A percentile compares a stretch with the other conserved stretches of the same genome.
Conservation (phyloP, 129 eudicot species). For the Mikania micrantha region DNA sequence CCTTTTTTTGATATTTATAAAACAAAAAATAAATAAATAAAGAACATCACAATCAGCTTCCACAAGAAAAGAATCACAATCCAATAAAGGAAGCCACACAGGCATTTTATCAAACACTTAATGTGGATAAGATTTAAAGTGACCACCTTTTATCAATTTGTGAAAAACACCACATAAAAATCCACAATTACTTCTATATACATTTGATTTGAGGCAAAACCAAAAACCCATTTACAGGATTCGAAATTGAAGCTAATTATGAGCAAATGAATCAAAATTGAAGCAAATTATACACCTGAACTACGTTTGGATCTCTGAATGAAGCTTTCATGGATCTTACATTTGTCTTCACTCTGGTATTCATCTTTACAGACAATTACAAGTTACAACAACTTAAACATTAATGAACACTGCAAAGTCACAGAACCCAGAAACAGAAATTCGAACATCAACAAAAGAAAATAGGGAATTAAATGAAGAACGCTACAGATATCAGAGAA, state of each 20-base stretch:
- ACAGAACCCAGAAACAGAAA: conserved; percentile 7
- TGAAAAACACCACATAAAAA: conserved; percentile 18
- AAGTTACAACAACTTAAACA: conserved; percentile 7
- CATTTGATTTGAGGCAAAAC: background rate
- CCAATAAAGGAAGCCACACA: conserved; percentile 23
- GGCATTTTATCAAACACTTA: conserved; percentile 20
- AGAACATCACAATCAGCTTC: conserved; percentile 34
- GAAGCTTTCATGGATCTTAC: conserved; percentile 50
- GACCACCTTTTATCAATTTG: conserved; percentile 28
- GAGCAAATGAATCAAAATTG: background rate
- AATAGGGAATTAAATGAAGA: conserved; percentile 19
- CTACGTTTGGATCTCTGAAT: conserved; percentile 44
- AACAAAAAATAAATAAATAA: conserved; percentile 18
- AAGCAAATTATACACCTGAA: background rate
- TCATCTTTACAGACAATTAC: conserved; percentile 38
- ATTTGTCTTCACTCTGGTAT: conserved; percentile 40
- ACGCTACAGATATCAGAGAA: conserved; percentile 10
- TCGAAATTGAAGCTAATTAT: background rate
- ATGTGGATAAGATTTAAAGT: conserved; percentile 39
- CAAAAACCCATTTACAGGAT: background rate
- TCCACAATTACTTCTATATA: conserved; percentile 10
- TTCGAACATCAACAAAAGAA: conserved; percentile 9
- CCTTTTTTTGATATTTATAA: conserved; percentile 31
- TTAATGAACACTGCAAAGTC: conserved; percentile 36
- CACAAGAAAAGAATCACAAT: conserved; percentile 37